Evolutionary conservation across 331 rosid species (phyloP).

Genomic region (Cydonia oblonga): DNA sequence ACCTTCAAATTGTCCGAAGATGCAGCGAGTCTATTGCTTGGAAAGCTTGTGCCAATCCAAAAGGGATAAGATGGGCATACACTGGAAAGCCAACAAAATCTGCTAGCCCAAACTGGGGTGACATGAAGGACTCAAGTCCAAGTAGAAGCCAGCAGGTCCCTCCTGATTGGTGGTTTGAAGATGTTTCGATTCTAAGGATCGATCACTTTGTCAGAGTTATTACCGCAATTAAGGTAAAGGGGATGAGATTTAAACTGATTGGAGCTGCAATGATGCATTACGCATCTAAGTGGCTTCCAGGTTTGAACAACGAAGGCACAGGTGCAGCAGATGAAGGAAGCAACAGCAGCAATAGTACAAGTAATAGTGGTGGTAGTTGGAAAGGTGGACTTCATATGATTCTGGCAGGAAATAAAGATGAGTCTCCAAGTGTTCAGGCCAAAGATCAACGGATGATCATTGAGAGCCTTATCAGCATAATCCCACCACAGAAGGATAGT

Average conservation of each 20-base stretch:
- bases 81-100: constrained; percentile 57
- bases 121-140: constrained; percentile 65
- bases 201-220: constrained; percentile 88
- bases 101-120: constrained; percentile 78
- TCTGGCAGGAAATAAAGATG: constrained; percentile 52
- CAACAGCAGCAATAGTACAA: constrained; percentile 31
- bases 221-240: constrained; percentile 86
- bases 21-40: constrained; percentile 94
- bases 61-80: constrained; percentile 83
- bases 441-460: constrained; percentile 74
- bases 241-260: constrained; percentile 68
- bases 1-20: constrained; percentile 77
- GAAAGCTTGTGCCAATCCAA: constrained; percentile 97
- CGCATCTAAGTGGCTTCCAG: constrained; percentile 76
- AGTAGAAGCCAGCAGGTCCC: constrained; percentile 66
- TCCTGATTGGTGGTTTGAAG: constrained; percentile 99
- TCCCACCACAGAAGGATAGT: constrained; percentile 87
- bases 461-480: constrained; percentile 86
- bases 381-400: constrained; percentile 77
- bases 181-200: constrained; percentile 70
- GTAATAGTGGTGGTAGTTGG: constrained; percentile 45
- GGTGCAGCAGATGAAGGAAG: constrained; percentile 46
- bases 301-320: constrained; percentile 23
- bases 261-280: constrained; percentile 80
- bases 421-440: constrained; percentile 41